Evolutionary conservation across 768 basidiomycete species (phyloP), one percentile per base, ranked within the genome.

Genomic region (Omphalotus guepiniiformis): DNA sequence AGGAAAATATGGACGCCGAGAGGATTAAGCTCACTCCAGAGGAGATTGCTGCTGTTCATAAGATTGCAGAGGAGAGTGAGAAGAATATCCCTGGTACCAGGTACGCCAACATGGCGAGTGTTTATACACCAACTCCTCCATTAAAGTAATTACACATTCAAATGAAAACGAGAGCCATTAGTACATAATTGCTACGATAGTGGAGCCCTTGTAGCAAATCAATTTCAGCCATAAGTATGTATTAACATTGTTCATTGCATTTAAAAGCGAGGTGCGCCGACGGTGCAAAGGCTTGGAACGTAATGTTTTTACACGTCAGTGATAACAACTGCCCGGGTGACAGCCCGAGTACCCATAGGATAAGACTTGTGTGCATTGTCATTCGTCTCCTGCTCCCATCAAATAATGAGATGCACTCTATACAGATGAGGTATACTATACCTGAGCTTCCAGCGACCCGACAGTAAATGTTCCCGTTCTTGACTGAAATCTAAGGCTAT

Each of bases 1-100:
- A 71, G 18, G 76, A 79, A 51, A 79, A 79, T 39, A 21, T 73
- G 18, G 65, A 42, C 0, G 68, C 72, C 2, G 55, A 59, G 1
- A 51, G 58, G 6, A 47, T 76, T 4, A 55, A 51, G 6, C 65
- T 78, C n/a, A 55, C 53, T 9, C 39, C 59, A 0, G 67, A 73
- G 21, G 71, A 71, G 1, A 54, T 76, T 7, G 53, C 58, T 16
- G 63, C 64, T 39, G 58, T 77, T 1, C 59, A 73, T 3, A 55
- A 38, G 1, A 49, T 71, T 4, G 70, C 71, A 4, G 63, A 64
- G 12, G 48, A 42, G 23, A 49, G 48, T 21, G 41, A 49, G 6
- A 32, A 32, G 30, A n/a, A n/a, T n/a, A 35, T 49, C 11, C 48
- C 48, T 21, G 48, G 48, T 15, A 28, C 19, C 3, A 16, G 48